Percentiles rank a stretch among this genome's conserved stretches.
Conservation (phyloP, 176 grass and related monocot species). For the Tillandsia fasciculata region DNA sequence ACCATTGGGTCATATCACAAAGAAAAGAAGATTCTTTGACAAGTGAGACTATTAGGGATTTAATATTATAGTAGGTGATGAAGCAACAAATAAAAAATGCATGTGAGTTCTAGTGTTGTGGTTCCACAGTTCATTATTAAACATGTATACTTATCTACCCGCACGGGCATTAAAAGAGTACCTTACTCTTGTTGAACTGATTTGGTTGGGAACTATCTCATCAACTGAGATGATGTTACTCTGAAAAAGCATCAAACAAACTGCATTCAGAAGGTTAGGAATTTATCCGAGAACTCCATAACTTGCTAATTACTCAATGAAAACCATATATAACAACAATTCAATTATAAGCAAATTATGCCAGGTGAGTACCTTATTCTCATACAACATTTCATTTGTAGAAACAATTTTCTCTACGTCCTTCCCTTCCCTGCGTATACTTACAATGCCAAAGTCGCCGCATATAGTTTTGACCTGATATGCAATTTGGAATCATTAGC, state of each 20-base stretch:
- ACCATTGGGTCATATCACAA: too few species aligned
- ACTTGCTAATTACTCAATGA: too few species aligned
- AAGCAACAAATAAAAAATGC: too few species aligned
- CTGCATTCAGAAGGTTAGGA: not conserved
- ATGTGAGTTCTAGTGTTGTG: too few species aligned
- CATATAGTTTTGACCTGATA: conserved; percentile 66
- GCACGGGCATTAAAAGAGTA: conserved; percentile 12
- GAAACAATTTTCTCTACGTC: conserved; percentile 49
- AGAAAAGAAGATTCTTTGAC: too few species aligned
- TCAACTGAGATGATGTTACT: conserved; percentile 58
- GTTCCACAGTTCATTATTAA: too few species aligned
- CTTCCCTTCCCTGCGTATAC: conserved; percentile 71
- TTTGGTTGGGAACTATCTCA: conserved; percentile 88
- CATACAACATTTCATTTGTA: conserved; percentile 33
- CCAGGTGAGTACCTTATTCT: conserved; percentile 42
- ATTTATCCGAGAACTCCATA: too few species aligned
- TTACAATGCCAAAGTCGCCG: conserved; percentile 59
- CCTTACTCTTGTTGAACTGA: conserved; percentile 93
- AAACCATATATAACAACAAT: too few species aligned
- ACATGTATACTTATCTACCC: not conserved
- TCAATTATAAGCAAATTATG: too few species aligned
- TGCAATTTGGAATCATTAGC: not conserved
- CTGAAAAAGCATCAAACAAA: conserved; percentile 29
- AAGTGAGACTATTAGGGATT: too few species aligned
- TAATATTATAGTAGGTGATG: too few species aligned